Percentiles rank a stretch among this genome's conserved stretches.
Conservation (phyloP, 2,329 filamentous ascomycete species). For the Albifimbria verrucaria region DNA sequence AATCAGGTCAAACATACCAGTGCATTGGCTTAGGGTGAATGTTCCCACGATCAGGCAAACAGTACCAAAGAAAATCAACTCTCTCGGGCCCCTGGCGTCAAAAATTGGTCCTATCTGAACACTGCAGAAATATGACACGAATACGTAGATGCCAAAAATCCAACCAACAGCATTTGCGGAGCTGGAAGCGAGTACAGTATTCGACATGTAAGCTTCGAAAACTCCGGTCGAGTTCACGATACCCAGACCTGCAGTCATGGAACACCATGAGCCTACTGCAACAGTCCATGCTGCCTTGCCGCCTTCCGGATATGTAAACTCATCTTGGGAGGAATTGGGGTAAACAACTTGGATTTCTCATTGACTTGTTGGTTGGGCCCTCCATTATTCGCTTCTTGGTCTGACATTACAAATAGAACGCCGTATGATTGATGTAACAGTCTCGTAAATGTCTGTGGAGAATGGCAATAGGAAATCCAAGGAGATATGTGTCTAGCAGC, state of each 20-base stretch:
- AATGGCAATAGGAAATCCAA: no score
- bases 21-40: background rate
- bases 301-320: background rate
- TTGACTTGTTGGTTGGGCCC: no score
- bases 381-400: no score
- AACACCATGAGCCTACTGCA: background rate
- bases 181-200: background rate
- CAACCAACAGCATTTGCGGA: slow-evolving; percentile 45
- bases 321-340: no score
- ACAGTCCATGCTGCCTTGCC: background rate
- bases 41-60: background rate
- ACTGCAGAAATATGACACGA: slow-evolving; percentile 66
- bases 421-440: no score
- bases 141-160: slow-evolving; percentile 68
- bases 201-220: background rate
- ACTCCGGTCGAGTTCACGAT: background rate
- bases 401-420: no score
- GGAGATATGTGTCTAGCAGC: no score
- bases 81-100: slow-evolving; percentile 60
- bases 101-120: slow-evolving; percentile 68
- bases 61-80: slow-evolving; percentile 42
- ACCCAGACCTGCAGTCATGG: background rate
- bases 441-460: no score
- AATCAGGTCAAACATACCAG: no score
- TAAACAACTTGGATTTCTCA: no score